phyloP scores from a whole-genome alignment of 2,329 filamentous ascomycete genomes.

The Colletotrichum sansevieriae region DNA sequence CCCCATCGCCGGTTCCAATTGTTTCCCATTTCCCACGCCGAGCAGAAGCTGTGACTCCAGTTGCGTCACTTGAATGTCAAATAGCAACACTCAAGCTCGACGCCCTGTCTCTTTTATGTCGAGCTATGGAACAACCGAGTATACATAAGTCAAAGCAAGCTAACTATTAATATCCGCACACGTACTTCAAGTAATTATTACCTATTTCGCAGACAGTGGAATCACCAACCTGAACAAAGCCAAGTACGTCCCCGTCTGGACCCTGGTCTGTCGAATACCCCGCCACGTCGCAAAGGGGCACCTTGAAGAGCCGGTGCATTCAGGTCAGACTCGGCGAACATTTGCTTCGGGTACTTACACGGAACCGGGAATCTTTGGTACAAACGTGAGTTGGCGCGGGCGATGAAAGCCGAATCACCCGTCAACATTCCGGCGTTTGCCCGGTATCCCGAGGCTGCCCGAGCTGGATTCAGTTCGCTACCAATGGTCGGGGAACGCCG shows the following conservation, averaged over 20 bases:
- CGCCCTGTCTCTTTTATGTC: background rate
- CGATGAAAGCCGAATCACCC: constrained; percentile 20
- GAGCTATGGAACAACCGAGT: background rate
- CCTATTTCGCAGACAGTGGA: constrained; percentile 2
- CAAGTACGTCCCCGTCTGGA: constrained; percentile 11
- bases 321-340: constrained; percentile 28
- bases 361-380: background rate
- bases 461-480: background rate
- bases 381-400: background rate
- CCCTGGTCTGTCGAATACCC: constrained; percentile 14
- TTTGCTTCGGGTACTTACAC: constrained; percentile 3
- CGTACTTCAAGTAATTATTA: constrained; percentile 14
- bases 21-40: constrained; percentile 2
- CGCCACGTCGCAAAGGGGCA: constrained; percentile 17
- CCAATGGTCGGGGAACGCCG: constrained; percentile 25
- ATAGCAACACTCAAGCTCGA: constrained; percentile 12
- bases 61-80: constrained; percentile 20
- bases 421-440: constrained; percentile 23
- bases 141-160: background rate
- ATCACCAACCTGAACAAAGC: background rate
- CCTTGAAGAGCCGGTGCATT: background rate
- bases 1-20: constrained; percentile 17
- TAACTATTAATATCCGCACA: constrained; percentile 1
- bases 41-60: constrained; percentile 13
- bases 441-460: constrained; percentile 32